Base-by-base conservation (phyloP, 352 stramenopile species). In the Phytopythium delawarense region DNA sequence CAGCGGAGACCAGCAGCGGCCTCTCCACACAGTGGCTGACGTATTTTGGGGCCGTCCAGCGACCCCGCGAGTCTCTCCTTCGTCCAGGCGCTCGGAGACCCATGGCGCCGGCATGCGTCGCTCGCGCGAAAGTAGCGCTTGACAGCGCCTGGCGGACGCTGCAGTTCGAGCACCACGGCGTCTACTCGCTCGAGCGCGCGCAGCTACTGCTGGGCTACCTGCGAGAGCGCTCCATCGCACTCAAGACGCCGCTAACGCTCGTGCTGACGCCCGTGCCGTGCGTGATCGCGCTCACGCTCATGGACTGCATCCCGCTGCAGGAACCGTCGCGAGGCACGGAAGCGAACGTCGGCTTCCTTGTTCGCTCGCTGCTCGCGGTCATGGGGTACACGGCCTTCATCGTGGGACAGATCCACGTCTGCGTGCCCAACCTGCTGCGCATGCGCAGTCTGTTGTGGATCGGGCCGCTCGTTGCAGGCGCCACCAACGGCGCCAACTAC, bases 151-250 rank as follows among this genome's bases (percentile, higher is more conserved):
- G 49, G 49, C 12, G 1, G 34, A 4, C 4, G 20, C 28, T 66
- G 18, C 52, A 72, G 20, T 46, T 69, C 7, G 62, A 69, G 21
- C 62, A 72, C 52, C 64, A 72, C 15, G 62, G 62, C 6, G 37
- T 51, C 0, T 69, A 62, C 44, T 72, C 62, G 16, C 39, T 63
- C 2, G 62, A 69, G 42, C 49, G 66, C 28, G 49, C 28, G 28
- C 28, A 56, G 28, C 28, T 42, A 28, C 28, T 56, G 13, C 49
- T 56, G 16, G 15, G 9, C 49, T 56, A 56, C 28, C 28, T 56
- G 28, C 20, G 25, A 6, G 49, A 7, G 7, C 49, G 13, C 21
- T 23, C 25, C 28, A 40, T 58, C 23, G 15, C 28, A 5, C 3
- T 66, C 3, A 21, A 62, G 21, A 48, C 63, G 16, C 0, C 61